These are phyloP conservation scores for Mycena albidolilacea DNA, from an alignment of 768 basidiomycete genomes.

Conservation along the genomic window DNA sequence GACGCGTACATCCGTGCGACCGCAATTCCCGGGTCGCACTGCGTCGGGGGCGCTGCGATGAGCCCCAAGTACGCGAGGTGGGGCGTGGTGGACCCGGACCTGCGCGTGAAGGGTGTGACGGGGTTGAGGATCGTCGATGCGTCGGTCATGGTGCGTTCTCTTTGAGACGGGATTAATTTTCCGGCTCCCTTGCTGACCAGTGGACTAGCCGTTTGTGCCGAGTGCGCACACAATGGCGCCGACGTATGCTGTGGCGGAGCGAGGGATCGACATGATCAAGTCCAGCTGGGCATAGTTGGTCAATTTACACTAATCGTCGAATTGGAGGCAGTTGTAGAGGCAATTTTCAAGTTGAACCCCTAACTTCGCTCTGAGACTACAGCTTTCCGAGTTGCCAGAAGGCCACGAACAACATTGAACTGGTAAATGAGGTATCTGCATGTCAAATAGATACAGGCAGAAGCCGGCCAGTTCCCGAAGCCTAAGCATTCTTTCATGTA, in stretches of 20 bases:
- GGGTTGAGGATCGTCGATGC: background rate
- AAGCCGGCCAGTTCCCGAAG: too few species aligned
- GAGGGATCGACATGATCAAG: background rate
- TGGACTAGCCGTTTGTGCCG: background rate
- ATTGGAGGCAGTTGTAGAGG: too few species aligned
- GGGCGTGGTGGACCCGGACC: background rate
- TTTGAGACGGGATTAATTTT: too few species aligned
- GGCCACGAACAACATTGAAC: too few species aligned
- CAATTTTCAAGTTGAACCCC: too few species aligned
- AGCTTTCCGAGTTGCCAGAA: too few species aligned
- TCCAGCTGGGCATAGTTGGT: background rate
- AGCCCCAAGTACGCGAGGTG: background rate
- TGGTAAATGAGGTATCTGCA: too few species aligned
- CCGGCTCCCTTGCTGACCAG: background rate
- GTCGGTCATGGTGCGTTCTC: background rate
- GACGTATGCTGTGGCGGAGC: slow-evolving; percentile 2
- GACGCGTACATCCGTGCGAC: background rate
- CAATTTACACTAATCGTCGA: too few species aligned
- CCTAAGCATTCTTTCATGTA: too few species aligned
- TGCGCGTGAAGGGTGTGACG: background rate
- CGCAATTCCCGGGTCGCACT: background rate
- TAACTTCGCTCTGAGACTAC: too few species aligned
- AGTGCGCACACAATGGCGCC: background rate
- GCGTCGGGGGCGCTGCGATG: background rate
- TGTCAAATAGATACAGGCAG: too few species aligned